A percentile compares a stretch with the other conserved stretches of the same genome.
Conservation (phyloP, 306 rosid genomes). For the Hylodesmum podocarpum region DNA sequence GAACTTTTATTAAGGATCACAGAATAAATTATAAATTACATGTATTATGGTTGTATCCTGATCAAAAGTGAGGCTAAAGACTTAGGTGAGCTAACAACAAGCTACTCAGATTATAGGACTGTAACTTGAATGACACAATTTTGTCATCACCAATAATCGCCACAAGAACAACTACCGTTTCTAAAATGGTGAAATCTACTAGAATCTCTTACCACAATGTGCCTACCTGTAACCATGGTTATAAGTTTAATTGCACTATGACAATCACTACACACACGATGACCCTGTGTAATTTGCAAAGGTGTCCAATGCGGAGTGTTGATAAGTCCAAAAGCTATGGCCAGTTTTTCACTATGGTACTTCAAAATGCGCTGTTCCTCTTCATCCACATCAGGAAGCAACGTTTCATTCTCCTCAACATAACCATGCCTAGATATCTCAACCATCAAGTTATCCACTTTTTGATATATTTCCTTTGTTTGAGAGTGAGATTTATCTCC, state of each 20-base stretch:
- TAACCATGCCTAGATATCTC: conserved; percentile 67
- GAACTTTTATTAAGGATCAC: background rate
- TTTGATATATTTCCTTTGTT: conserved; percentile 51
- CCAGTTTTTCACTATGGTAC: conserved; percentile 84
- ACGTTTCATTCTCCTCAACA: conserved; percentile 34
- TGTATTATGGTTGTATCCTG: conserved; percentile 12
- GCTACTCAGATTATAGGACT: background rate
- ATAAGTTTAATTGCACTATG: conserved; percentile 77
- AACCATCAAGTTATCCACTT: conserved; percentile 62
- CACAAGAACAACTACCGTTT: conserved; percentile 87
- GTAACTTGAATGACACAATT: conserved; percentile 1
- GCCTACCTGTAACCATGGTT: conserved; percentile 62
- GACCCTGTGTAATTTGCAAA: conserved; percentile 74
- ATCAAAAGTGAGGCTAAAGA: background rate
- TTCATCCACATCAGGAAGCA: conserved; percentile 84
- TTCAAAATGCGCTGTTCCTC: conserved; percentile 47
- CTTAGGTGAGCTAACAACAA: background rate
- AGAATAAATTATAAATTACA: background rate
- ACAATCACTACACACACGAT: conserved; percentile 75
- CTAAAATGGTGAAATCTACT: conserved; percentile 88
- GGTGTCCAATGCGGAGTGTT: conserved; percentile 59
- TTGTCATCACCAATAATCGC: conserved; percentile 75
- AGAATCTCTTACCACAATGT: conserved; percentile 77
- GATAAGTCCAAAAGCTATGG: conserved; percentile 76
- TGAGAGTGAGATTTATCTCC: conserved; percentile 61